Percentiles rank a stretch among this genome's conserved stretches.
These are phyloP conservation scores for Zygotorulaspora chibaensis DNA, from an alignment of 805 yeast species.

Conservation along the genomic window DNA sequence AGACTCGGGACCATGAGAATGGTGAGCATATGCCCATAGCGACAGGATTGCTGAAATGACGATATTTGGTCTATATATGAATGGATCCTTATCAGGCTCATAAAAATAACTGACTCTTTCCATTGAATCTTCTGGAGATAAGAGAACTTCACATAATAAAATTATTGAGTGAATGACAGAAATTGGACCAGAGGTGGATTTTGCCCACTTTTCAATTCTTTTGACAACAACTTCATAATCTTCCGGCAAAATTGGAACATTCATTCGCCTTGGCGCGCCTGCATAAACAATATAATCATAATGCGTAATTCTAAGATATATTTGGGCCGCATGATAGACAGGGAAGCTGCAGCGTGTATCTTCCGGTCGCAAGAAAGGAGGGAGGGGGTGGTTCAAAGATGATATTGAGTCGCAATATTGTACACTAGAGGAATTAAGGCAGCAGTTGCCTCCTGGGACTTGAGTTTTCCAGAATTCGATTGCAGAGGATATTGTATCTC, in stretches of 20 bases:
- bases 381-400: background rate
- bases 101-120: slow-evolving; percentile 27
- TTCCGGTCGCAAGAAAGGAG: slow-evolving; percentile 6
- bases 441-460: slow-evolving; percentile 6
- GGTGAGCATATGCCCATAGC: slow-evolving; percentile 48
- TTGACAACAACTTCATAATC: slow-evolving; percentile 46
- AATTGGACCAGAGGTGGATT: slow-evolving; percentile 37
- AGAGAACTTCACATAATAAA: slow-evolving; percentile 53
- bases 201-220: slow-evolving; percentile 35
- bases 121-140: slow-evolving; percentile 38
- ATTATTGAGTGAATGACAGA: slow-evolving; percentile 54
- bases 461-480: slow-evolving; percentile 9
- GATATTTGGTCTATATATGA: slow-evolving; percentile 34
- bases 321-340: slow-evolving; percentile 65
- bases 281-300: slow-evolving; percentile 71
- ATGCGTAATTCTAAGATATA: slow-evolving; percentile 62
- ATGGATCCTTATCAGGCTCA: slow-evolving; percentile 48
- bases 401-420: background rate
- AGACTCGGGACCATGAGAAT: slow-evolving; percentile 42
- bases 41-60: slow-evolving; percentile 28
- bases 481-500: slow-evolving; percentile 8
- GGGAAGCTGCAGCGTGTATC: slow-evolving; percentile 49
- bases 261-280: slow-evolving; percentile 74
- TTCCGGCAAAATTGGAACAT: slow-evolving; percentile 48
- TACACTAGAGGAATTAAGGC: slow-evolving; percentile 6